Base-by-base conservation (phyloP, 2,329 filamentous ascomycete genomes). In the Fusarium temperatum region DNA sequence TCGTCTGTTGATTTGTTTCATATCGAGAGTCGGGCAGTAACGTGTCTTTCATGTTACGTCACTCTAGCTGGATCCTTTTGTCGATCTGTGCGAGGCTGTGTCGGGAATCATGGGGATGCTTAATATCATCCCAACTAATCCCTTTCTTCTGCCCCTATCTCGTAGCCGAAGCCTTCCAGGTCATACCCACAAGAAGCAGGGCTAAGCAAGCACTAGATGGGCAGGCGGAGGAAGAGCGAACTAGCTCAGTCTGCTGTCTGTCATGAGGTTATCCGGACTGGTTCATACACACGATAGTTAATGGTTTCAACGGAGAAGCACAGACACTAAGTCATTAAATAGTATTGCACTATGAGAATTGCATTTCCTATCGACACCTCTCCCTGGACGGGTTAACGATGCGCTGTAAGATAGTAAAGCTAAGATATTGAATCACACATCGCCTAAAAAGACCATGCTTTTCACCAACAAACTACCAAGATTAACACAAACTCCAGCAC, bases 31-130 rank as follows among this genome's bases (percentile, higher is more conserved):
- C 45, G 44, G 35, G 39, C 22, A 44, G 62, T 67, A 70, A 60
- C 62, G 57, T 67, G 47, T 41, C 66, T 59, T 50, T 55, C 36
- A 63, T 74, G 70, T 67, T 68, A 74, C 70, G 57, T 74, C 66
- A 73, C 70, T 50, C 53, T n/a, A 22, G 38, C 42, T 54, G 45
- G 57, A 68, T 50, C 63, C 63, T 65, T 68, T 68, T 65, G 68
- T 72, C 63, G 71, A 74, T 68, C 67, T 55, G 38, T 39, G 53
- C 50, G 72, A 74, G 72, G 63, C 72, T 72, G 67, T 68, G 71
- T 68, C 45, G 26, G 39, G n/a, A 32, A 66, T 59, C 53, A 60
- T 44, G 47, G 66, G 59, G 59, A 62, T 66, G 66, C 53, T 54
- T 59, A 36, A 66, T 44, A 48, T 70, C 53, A 48, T 42, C 53